Base-by-base conservation (phyloP, 306 rosid genomes). In the Prosopis cineraria region DNA sequence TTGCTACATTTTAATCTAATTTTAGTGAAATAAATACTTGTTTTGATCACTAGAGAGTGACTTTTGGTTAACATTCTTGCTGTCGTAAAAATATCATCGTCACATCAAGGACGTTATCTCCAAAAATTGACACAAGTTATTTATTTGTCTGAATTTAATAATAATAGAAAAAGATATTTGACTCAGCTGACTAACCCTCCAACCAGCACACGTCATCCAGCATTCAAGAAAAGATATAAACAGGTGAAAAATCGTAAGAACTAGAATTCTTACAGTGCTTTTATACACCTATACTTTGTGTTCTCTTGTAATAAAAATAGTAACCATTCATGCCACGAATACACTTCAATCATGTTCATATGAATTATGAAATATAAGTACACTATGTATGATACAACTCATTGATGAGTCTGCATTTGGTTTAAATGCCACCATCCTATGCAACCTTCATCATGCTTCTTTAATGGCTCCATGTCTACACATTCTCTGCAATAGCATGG, bases 401-500 rank as follows among this genome's bases (percentile, higher is more conserved):
- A 47, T 33, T 71, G 68, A 56, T 53, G 47, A 80, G 76, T 44
- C 73, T 69, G 83, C 69, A 70, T 53, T 64, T 56, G 70, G 56
- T 64, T 74, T 47, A 62, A 78, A 81, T 58, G 63, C 47, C 27
- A 68, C 60, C 79, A 59, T 41, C 79, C 44, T 70, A 78, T 53
- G 76, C 55, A 68, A 37, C 72, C 52, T 74, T 69, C 45, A 71
- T 19, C 71, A 66, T 70, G 67, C 27, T 63, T 72, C 73, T 78
- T 78, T 41, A 7, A 52, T 67, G 52, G 52, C 72, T 24, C n/a
- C 14, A 36, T 2, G 43, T 68, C 70, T 53, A 31, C 39, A 53
- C 34, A 31, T 44, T 0, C 47, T 34, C 53, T 41, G 75, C 71
- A 81, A 62, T 30, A 56, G 56, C 40, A 52, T 16, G 63, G 66